phyloP scores from a whole-genome alignment of 2,329 filamentous ascomycete species.

The Penicillium brasilianum region DNA sequence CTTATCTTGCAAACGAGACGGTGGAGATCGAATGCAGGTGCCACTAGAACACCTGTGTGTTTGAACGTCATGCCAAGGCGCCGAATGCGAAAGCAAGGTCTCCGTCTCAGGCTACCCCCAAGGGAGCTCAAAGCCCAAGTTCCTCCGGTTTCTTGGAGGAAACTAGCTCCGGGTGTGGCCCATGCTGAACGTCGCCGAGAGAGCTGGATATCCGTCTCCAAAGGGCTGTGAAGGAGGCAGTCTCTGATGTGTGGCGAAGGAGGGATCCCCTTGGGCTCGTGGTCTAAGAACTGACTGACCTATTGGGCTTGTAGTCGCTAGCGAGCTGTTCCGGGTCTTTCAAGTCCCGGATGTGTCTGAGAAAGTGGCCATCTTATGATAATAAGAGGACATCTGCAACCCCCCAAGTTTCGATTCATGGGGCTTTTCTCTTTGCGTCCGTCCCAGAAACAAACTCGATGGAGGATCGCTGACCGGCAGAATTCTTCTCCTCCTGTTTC shows the following conservation, averaged over 20 bases:
- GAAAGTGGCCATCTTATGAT: neutral
- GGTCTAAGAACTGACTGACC: too few species aligned
- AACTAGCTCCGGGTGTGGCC: neutral
- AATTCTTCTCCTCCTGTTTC: constrained; percentile 42
- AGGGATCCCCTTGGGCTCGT: too few species aligned
- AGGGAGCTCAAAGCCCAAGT: neutral
- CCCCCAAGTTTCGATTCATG: neutral
- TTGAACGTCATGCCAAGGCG: neutral
- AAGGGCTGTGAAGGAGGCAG: neutral
- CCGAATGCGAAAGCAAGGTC: neutral
- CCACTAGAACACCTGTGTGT: neutral
- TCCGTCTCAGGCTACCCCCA: neutral
- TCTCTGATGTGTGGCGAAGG: neutral
- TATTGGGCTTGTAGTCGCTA: neutral
- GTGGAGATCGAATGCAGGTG: neutral
- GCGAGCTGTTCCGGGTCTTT: neutral
- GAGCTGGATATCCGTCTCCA: neutral
- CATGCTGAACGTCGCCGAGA: neutral
- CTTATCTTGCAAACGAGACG: neutral
- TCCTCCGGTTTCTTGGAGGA: neutral
- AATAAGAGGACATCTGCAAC: neutral
- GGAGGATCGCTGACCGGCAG: constrained; percentile 40
- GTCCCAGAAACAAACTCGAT: constrained; percentile 48
- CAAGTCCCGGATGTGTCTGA: too few species aligned
- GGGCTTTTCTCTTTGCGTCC: constrained; percentile 7